Conservation (phyloP, 352 stramenopile genomes). For the Blastocystis sp. region DNA sequence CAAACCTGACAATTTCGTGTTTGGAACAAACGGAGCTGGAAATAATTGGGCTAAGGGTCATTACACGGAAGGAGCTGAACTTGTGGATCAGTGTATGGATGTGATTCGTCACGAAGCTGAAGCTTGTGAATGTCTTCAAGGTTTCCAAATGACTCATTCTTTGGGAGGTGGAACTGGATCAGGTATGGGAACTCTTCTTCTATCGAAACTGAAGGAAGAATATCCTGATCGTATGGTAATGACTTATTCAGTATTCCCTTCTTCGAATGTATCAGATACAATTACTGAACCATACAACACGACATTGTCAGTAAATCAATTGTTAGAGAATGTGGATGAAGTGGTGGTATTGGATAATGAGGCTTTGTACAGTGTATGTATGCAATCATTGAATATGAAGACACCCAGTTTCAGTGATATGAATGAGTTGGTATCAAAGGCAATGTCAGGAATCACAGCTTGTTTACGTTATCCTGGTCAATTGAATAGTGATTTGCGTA, state of each 20-base stretch:
- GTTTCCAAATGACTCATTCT: constrained; percentile 98
- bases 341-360: constrained; percentile 99
- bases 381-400: constrained; percentile 95
- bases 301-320: constrained; percentile 94
- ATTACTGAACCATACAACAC: constrained; percentile 99
- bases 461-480: constrained; percentile 94
- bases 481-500: constrained; percentile 95
- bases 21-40: constrained; percentile 90
- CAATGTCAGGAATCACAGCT: constrained; percentile 95
- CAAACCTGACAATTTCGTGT: constrained; percentile 97
- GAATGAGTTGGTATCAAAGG: constrained; percentile 95
- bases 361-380: constrained; percentile 99
- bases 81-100: constrained; percentile 95
- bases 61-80: constrained; percentile 95
- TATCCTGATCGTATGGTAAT: constrained; percentile 98
- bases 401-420: constrained; percentile 95
- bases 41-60: constrained; percentile 99
- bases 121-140: constrained; percentile 92
- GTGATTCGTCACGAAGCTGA: constrained; percentile 95
- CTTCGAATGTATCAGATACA: constrained; percentile 89
- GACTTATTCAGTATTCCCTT: constrained; percentile 96
- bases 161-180: constrained; percentile 95
- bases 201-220: constrained; percentile 95
- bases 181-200: constrained; percentile 95
- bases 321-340: constrained; percentile 98